Base-by-base conservation (phyloP, 2,329 filamentous ascomycete species). In the Waltergamsia citrina region DNA sequence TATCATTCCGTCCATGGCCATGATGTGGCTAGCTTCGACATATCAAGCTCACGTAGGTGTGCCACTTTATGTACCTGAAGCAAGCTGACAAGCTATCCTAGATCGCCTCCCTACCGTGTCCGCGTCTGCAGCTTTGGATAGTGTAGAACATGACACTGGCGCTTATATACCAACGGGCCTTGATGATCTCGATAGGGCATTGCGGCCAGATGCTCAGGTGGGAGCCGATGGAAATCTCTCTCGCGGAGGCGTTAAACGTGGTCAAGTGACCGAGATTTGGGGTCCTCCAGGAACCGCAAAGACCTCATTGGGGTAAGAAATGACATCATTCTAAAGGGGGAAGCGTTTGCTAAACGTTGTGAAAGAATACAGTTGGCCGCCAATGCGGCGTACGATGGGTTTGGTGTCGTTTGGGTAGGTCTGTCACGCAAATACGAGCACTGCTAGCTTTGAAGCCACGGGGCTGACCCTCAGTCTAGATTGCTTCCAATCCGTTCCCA, bases 221-320 rank as follows among this genome's bases (percentile, higher is more conserved):
- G 41, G 44, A 24, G 38, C 39, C 7, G 35, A 40, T 21, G 29
- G 17, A 8, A 39, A 37, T 33, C 4, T 29, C 20, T 35, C 33
- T 8, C 43, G 40, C 35, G 68, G 71, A 14, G 87, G 86, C 4
- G 65, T 94, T 31, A 71, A 71, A 39, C 74, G 78, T 37, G 85
- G 87, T 11, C 83, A 86, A 53, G 69, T 94, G 27, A 84, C 83
- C 4, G 90, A 96, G 56, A 62, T 94, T 32, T 94, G 85, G 72
- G 90, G 90, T 1, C 86, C 88, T 9, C 81, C 85, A 7, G 88
- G 87, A 2, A 74, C 74, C 18, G 90, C 88, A 20, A 95, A 94
- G 65, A 94, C 86, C 4, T 69, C 81, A 10, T 63, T 95, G 45
- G 83, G 80, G 83, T 90, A 66, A 8, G 3, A 30, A 4, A 3